Evolutionary conservation across 2,329 filamentous ascomycete genomes (phyloP).

Genomic region (Ophiostoma sp.): DNA sequence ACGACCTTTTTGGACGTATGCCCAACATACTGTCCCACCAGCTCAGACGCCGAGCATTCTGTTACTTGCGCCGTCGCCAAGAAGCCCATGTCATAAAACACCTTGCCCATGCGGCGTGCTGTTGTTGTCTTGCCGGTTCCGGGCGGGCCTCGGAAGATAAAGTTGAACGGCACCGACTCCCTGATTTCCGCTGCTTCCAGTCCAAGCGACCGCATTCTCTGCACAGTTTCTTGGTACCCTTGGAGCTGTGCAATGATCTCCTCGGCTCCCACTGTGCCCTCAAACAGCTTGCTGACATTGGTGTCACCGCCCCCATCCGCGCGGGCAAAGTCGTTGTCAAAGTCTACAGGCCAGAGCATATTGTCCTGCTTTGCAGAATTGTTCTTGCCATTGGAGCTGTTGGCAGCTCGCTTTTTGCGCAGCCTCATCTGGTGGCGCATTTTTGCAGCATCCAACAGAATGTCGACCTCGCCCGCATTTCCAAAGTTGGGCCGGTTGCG

Average conservation of each 20-base stretch:
- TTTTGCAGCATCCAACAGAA: constrained; percentile 57
- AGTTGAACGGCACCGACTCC: constrained; percentile 59
- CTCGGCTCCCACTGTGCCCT: constrained; percentile 54
- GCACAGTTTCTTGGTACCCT: constrained; percentile 49
- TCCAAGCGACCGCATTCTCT: constrained; percentile 45
- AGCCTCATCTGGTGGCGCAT: constrained; percentile 33
- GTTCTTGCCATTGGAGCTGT: background rate
- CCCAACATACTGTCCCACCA: constrained; percentile 64
- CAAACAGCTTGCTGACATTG: constrained; percentile 51
- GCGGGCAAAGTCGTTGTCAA: constrained; percentile 57
- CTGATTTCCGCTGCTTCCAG: constrained; percentile 45
- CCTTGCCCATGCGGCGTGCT: constrained; percentile 67
- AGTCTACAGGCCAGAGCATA: constrained; percentile 41
- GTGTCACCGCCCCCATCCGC: constrained; percentile 40
- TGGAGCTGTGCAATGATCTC: constrained; percentile 49
- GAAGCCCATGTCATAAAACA: constrained; percentile 71
- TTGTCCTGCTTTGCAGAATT: constrained; percentile 25
- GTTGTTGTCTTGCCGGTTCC: constrained; percentile 66
- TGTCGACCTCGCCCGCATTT: constrained; percentile 71
- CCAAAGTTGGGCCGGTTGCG: constrained; percentile 63
- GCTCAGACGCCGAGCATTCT: constrained; percentile 62
- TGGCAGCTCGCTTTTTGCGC: constrained; percentile 13
- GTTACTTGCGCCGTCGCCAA: constrained; percentile 44
- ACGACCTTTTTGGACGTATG: constrained; percentile 64
- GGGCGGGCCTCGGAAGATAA: constrained; percentile 59